phyloP scores from a whole-genome alignment of 2,329 filamentous ascomycete species.

The Colletotrichum graminicola region DNA sequence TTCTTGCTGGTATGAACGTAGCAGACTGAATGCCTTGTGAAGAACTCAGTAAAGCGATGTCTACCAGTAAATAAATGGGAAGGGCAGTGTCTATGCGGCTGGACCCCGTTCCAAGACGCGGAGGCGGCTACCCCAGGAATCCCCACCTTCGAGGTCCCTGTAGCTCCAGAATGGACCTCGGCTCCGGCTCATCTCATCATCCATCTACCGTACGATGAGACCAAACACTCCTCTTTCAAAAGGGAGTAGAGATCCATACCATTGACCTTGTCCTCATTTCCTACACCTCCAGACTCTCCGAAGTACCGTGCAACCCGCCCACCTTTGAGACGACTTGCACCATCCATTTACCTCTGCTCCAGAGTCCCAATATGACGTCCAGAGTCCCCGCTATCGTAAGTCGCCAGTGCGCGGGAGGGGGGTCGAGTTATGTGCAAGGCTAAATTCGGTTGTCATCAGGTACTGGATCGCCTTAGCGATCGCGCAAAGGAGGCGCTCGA shows the following conservation, averaged over 20 bases:
- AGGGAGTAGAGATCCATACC: conserved; percentile 14
- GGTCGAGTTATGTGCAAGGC: conserved; percentile 16
- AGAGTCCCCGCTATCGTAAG: conserved; percentile 46
- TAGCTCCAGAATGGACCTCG: conserved; percentile 40
- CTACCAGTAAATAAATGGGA: not conserved
- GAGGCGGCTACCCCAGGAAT: conserved; percentile 40
- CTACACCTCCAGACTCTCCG: not conserved
- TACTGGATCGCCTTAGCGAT: conserved; percentile 78
- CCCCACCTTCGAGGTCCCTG: conserved; percentile 37
- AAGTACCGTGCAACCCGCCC: not conserved
- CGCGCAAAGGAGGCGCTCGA: conserved; percentile 87
- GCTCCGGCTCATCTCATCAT: conserved; percentile 35
- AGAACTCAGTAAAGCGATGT: not conserved
- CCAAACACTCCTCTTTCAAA: conserved; percentile 33
- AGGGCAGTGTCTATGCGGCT: conserved; percentile 4
- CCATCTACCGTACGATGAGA: conserved; percentile 34
- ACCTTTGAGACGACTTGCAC: conserved; percentile 7
- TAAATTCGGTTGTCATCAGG: conserved; percentile 50
- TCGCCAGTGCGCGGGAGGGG: conserved; percentile 28
- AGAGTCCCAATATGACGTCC: conserved; percentile 43
- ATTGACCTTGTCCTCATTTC: not conserved
- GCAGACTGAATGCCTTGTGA: not conserved
- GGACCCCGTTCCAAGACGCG: conserved; percentile 28
- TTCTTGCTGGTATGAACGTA: not conserved
- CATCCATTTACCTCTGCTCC: not conserved